phyloP scores from a whole-genome alignment of 1,284 basidiomycete genomes.

The Xerocomus amazonicus region DNA sequence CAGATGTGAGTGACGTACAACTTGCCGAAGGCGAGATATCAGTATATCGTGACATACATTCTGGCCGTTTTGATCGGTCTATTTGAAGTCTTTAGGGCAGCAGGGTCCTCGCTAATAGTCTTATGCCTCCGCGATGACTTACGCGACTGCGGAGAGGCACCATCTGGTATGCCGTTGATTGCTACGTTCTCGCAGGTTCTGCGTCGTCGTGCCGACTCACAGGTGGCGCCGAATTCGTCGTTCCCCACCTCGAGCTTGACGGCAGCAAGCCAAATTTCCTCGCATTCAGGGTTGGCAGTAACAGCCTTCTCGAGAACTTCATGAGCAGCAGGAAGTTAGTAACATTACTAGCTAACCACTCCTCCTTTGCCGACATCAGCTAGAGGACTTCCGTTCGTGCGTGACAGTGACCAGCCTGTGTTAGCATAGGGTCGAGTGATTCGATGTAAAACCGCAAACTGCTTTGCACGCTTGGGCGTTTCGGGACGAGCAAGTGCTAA shows the following conservation, averaged over 20 bases:
- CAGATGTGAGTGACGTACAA: no score
- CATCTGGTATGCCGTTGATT: no score
- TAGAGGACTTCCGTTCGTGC: slow-evolving; percentile 94
- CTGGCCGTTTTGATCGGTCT: no score
- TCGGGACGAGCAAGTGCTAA: slow-evolving; percentile 93
- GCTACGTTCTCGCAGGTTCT: no score
- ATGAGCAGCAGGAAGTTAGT: slow-evolving; percentile 81
- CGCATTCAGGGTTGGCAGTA: slow-evolving; percentile 93
- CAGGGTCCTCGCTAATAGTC: no score
- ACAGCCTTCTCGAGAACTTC: slow-evolving; percentile 88
- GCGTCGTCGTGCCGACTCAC: no score
- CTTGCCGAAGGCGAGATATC: no score
- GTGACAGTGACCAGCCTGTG: slow-evolving; percentile 81
- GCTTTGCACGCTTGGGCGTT: slow-evolving; percentile 83
- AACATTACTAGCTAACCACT: slow-evolving; percentile 87
- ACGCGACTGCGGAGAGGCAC: no score
- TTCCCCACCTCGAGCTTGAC: slow-evolving; percentile 96
- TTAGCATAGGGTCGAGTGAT: slow-evolving; percentile 77
- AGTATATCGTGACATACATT: no score
- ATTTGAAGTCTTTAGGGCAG: no score
- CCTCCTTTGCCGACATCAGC: slow-evolving; percentile 97
- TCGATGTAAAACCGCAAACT: slow-evolving; percentile 58
- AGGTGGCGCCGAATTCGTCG: slow-evolving; percentile 80
- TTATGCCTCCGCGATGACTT: no score
- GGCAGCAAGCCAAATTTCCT: slow-evolving; percentile 95